These are phyloP conservation scores for Saccharomyces hybrid DNA, from an alignment of 1,139 yeast genomes.

Conservation along the genomic window DNA sequence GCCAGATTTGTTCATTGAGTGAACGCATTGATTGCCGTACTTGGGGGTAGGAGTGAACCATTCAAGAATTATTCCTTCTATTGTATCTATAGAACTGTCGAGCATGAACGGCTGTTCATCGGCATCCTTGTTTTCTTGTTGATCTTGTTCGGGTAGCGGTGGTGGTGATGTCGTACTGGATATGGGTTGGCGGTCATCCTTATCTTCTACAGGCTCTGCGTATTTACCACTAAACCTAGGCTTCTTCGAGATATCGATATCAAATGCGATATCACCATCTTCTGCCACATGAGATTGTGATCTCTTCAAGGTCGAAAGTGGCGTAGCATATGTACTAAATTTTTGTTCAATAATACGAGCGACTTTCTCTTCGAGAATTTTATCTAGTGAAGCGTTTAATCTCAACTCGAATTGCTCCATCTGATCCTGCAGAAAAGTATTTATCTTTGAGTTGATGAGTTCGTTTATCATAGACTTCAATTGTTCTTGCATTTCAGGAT, in stretches of 20 bases:
- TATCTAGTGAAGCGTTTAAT: slow-evolving; percentile 11
- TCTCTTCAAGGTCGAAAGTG: slow-evolving; percentile 2
- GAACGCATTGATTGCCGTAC: slow-evolving; percentile 24
- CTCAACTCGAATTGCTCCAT: slow-evolving; percentile 13
- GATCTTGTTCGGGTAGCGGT: not conserved
- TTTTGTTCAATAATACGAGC: slow-evolving; percentile 7
- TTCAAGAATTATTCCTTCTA: slow-evolving; percentile 26
- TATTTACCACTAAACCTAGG: not conserved
- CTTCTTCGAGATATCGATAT: not conserved
- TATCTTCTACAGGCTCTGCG: not conserved
- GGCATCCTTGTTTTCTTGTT: not conserved
- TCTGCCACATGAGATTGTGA: not conserved
- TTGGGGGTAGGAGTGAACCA: slow-evolving; percentile 31
- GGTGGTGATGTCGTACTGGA: not conserved
- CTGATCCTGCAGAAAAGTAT: slow-evolving; percentile 14
- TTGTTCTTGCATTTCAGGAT: slow-evolving; percentile 20
- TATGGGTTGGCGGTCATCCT: not conserved
- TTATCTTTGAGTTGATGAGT: slow-evolving; percentile 22
- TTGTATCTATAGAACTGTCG: slow-evolving; percentile 14
- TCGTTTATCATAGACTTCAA: slow-evolving; percentile 25
- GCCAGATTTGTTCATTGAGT: slow-evolving; percentile 27
- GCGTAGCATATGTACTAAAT: slow-evolving; percentile 1
- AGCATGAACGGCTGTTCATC: slow-evolving; percentile 10
- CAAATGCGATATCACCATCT: not conserved
- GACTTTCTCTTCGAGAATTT: slow-evolving; percentile 12